Percentiles rank a stretch among this genome's conserved stretches.
Conservation (phyloP, 2,329 filamentous ascomycete species). For the Trichoderma sp. region DNA sequence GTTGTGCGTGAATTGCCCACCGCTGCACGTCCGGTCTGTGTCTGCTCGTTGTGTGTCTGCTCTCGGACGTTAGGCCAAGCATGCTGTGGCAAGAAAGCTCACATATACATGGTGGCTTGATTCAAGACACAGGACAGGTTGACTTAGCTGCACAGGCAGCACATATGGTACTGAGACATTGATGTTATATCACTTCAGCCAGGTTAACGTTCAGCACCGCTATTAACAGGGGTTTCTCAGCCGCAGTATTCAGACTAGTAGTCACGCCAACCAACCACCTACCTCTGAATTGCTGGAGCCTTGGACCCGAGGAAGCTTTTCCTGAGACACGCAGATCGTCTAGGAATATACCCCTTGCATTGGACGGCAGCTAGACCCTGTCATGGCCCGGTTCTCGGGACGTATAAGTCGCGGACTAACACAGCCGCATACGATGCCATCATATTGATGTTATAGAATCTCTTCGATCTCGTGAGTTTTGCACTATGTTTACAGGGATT, state of each 20-base stretch:
- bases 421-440: no score
- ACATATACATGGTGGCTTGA: no score
- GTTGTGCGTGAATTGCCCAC: no score
- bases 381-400: no score
- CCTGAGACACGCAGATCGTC: not conserved
- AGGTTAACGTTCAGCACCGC: not conserved
- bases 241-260: not conserved
- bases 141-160: not conserved
- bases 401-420: not conserved
- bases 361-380: not conserved
- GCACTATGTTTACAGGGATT: not conserved
- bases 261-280: not conserved
- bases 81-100: no score
- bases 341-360: not conserved
- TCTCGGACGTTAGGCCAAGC: no score
- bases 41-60: no score
- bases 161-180: not conserved
- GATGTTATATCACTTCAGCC: not conserved
- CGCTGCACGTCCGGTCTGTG: no score
- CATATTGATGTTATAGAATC: not conserved
- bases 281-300: no score
- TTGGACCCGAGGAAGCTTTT: not conserved
- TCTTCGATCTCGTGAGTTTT: not conserved
- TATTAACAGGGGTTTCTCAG: conserved; percentile 2
- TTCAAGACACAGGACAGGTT: no score